Evolutionary conservation across 202 grass and related monocot genomes (phyloP), one percentile per base, ranked within the genome.

Genomic region (Zizania palustris): DNA sequence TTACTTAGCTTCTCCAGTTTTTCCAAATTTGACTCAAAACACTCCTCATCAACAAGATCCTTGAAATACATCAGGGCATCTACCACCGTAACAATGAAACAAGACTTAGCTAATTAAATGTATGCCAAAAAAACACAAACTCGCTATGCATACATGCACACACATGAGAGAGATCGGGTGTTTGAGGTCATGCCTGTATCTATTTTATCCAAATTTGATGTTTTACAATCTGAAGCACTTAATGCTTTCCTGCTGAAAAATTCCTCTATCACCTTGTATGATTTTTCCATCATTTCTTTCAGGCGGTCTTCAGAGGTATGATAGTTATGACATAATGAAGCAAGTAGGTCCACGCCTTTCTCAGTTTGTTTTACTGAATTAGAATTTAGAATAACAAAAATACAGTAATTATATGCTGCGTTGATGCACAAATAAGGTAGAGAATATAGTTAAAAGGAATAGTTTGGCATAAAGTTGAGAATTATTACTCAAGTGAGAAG

Each of bases 251-350:
- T 85, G 43, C 82, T 75, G 12, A 97, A 84, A 55, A 89, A 74
- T 69, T 84, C 86, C 67, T 80, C 67, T 77, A 97, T 90, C 63
- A 83, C 72, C 65, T 86, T 84, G 13, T 92, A 61, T 63, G 65
- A 71, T 74, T 88, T 92, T 74, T 45, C 83, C 75, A 92, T 88
- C 82, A 93, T 82, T 79, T 82, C 84, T 84, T 83, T 88, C 78
- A 97, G 73, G 22, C 83, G 78, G 43, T 93, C 85, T 87, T 97
- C 89, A 63, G 85, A 93, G 15, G 94, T 88, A 85, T 97, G 91
- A 73, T 97, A 93, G 46, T 82, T 92, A 65, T 97, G 86, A 65
- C 89, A 93, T 71, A 97, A 76, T 33, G 86, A 97, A 35, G 86
- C 82, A 69, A 92, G 80, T 69, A 97, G 76, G 79, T 97, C 87